Percentiles rank a stretch among this genome's conserved stretches.
Conservation (phyloP, 352 stramenopile species). For the Aphanomyces cochlioides region DNA sequence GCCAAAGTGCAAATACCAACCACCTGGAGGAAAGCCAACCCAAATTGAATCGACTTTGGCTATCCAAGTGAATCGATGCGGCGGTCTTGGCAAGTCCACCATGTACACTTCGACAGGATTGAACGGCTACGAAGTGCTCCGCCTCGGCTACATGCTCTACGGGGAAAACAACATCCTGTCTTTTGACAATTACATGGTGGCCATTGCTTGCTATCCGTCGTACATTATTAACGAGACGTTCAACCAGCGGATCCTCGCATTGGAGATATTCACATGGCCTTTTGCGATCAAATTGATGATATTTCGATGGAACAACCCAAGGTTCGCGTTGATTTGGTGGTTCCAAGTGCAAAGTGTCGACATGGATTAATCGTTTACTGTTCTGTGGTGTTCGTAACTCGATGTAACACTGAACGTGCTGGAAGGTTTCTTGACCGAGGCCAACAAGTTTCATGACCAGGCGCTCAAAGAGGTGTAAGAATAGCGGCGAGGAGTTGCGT, state of each 20-base stretch:
- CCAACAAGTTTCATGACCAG: too few relatives aligned
- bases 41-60: not conserved
- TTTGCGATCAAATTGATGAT: constrained; percentile 1
- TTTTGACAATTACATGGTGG: not conserved
- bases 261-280: not conserved
- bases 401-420: too few relatives aligned
- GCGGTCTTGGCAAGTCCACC: not conserved
- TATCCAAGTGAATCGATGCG: not conserved
- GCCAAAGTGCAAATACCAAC: not conserved
- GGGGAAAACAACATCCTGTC: not conserved
- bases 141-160: not conserved
- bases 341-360: not conserved
- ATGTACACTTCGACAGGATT: not conserved
- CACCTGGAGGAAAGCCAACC: not conserved
- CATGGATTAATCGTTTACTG: not conserved
- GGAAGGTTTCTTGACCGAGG: too few relatives aligned
- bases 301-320: not conserved
- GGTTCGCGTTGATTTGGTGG: not conserved
- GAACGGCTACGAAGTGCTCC: not conserved
- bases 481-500: too few relatives aligned
- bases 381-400: too few relatives aligned
- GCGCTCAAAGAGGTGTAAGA: too few relatives aligned
- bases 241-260: not conserved
- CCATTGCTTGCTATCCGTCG: not conserved
- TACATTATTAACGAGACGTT: not conserved